These are phyloP conservation scores for Aspergillus kassunensis DNA, from an alignment of 495 filamentous ascomycete genomes.

Conservation along the genomic window DNA sequence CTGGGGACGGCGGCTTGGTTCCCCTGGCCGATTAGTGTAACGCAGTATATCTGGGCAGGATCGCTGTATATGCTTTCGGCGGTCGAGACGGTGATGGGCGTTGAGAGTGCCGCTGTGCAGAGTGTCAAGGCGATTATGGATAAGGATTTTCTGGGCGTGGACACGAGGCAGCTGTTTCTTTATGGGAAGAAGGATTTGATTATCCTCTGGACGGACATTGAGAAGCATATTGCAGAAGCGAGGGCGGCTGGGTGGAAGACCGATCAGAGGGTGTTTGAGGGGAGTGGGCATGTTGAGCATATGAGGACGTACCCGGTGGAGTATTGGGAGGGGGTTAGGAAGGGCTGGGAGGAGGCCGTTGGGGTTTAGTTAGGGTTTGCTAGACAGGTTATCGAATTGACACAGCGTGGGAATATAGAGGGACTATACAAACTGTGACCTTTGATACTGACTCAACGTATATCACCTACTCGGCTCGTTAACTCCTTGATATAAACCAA, in stretches of 20 bases:
- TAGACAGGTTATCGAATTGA: too few species aligned
- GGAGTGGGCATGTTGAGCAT: conserved; percentile 52
- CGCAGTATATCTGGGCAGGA: conserved; percentile 40
- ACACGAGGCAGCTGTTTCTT: conserved; percentile 37
- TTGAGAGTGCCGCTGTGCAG: not conserved
- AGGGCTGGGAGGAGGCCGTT: too few species aligned
- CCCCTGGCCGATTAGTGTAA: conserved; percentile 47
- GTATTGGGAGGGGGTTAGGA: conserved; percentile 48
- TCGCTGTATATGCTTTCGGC: conserved; percentile 19
- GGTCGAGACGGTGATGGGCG: not conserved
- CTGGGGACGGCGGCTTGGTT: conserved; percentile 44
- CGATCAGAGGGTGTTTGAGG: conserved; percentile 46
- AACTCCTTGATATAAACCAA: too few species aligned
- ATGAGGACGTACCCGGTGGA: conserved; percentile 47
- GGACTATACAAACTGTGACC: too few species aligned
- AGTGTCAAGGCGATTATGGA: not conserved
- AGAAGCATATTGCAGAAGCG: conserved; percentile 44
- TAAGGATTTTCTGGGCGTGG: conserved; percentile 4
- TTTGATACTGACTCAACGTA: too few species aligned
- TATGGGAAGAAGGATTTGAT: conserved; percentile 54
- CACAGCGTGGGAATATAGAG: too few species aligned
- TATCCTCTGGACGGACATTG: conserved; percentile 50
- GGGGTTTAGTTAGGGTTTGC: too few species aligned
- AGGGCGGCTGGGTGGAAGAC: conserved; percentile 38
- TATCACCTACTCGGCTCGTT: too few species aligned